phyloP scores from a whole-genome alignment of 163 green algal genomes.

The Prototheca cutis region DNA sequence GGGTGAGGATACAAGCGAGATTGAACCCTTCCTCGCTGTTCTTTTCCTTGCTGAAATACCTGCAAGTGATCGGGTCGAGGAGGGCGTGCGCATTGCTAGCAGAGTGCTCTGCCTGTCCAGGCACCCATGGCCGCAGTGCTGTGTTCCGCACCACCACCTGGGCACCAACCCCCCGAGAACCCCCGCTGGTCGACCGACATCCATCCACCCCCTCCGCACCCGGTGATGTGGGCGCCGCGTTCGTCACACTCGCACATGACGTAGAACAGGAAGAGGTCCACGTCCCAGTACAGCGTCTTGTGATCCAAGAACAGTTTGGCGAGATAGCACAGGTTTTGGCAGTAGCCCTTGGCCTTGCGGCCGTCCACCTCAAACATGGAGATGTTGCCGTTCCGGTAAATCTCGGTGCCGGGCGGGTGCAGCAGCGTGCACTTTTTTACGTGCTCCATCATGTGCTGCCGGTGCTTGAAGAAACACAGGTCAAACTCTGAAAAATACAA shows the following conservation, averaged over 20 bases:
- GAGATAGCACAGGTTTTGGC: slow-evolving; percentile 97
- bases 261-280: slow-evolving; percentile 99
- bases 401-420: slow-evolving; percentile 94
- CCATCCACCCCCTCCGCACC: slow-evolving; percentile 44
- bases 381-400: slow-evolving; percentile 86
- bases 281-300: slow-evolving; percentile 98
- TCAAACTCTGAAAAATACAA: slow-evolving; percentile 57
- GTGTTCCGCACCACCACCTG: too few relatives aligned
- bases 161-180: neutral
- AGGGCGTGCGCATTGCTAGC: neutral
- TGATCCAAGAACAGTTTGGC: slow-evolving; percentile 99
- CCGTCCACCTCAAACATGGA: slow-evolving; percentile 92
- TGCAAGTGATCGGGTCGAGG: neutral
- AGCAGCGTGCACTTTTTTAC: slow-evolving; percentile 75
- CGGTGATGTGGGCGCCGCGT: slow-evolving; percentile 79
- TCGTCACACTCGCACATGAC: slow-evolving; percentile 90
- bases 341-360: slow-evolving; percentile 83
- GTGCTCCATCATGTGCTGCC: slow-evolving; percentile 84
- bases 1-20: slow-evolving; percentile 96
- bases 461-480: slow-evolving; percentile 80
- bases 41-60: slow-evolving; percentile 85
- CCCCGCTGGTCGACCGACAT: too few relatives aligned
- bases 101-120: too few relatives aligned
- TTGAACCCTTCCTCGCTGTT: slow-evolving; percentile 86
- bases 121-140: too few relatives aligned